Percentiles rank a stretch among this genome's conserved stretches.
Conservation (phyloP, 306 rosid species). For the Hippophae tibetana region DNA sequence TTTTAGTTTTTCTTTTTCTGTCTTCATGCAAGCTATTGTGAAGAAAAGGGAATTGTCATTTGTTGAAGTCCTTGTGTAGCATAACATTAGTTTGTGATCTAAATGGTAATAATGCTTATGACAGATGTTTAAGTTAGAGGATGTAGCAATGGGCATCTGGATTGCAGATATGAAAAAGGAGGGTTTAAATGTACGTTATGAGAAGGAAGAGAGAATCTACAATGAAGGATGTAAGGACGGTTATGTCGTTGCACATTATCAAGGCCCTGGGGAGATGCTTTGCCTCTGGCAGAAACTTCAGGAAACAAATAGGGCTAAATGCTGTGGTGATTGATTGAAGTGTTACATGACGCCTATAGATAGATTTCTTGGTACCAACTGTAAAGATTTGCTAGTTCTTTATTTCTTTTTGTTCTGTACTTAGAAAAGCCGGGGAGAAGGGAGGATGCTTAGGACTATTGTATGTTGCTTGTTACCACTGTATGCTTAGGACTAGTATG, state of each 20-base stretch:
- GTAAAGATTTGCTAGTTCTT: too few species aligned
- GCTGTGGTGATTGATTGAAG: not conserved
- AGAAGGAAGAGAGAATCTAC: slow-evolving; percentile 31
- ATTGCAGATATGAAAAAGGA: slow-evolving; percentile 41
- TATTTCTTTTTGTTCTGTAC: too few species aligned
- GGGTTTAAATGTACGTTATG: slow-evolving; percentile 35
- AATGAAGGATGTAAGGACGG: slow-evolving; percentile 52
- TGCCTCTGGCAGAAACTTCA: slow-evolving; percentile 59
- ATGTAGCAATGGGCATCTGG: slow-evolving; percentile 71
- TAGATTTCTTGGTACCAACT: too few species aligned
- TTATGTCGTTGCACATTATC: slow-evolving; percentile 61
- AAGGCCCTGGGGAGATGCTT: slow-evolving; percentile 56
- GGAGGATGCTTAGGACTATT: too few species aligned
- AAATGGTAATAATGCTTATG: not conserved
- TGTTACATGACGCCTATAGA: too few species aligned
- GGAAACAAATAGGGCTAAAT: slow-evolving; percentile 11
- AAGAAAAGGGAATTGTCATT: too few species aligned
- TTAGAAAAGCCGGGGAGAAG: too few species aligned
- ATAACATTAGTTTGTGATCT: not conserved
- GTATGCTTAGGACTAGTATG: too few species aligned
- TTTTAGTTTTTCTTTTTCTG: not conserved
- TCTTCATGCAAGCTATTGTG: not conserved
- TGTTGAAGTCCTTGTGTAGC: too few species aligned
- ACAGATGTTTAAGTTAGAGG: slow-evolving; percentile 66
- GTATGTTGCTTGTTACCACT: too few species aligned